A percentile compares a stretch with the other conserved stretches of the same genome.
Evolutionary conservation across 2,329 filamentous ascomycete species (phyloP).

Genomic region (Thelonectria discophora): DNA sequence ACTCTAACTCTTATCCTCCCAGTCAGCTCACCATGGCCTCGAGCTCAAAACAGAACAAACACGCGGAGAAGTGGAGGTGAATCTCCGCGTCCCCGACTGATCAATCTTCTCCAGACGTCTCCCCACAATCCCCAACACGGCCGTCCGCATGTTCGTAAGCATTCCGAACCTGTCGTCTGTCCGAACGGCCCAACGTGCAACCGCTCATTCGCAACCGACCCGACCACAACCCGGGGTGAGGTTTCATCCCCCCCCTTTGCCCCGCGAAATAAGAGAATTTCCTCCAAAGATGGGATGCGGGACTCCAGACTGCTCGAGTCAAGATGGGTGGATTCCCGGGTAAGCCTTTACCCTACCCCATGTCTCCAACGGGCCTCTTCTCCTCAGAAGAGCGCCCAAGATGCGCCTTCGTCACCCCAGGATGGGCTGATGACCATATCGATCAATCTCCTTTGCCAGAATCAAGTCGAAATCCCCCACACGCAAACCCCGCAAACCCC

Average conservation of each 20-base stretch:
- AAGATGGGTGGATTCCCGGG: constrained; percentile 24
- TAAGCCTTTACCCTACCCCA: constrained; percentile 38
- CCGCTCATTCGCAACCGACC: too few relatives aligned
- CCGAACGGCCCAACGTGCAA: too few relatives aligned
- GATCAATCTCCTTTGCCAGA: constrained; percentile 34
- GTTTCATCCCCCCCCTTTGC: constrained; percentile 29
- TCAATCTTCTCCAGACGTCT: constrained; percentile 6
- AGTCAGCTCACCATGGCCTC: too few relatives aligned
- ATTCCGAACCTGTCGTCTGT: too few relatives aligned
- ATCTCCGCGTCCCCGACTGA: too few relatives aligned
- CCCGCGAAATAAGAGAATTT: constrained; percentile 4
- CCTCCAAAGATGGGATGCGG: constrained; percentile 31
- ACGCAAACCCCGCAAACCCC: constrained; percentile 42
- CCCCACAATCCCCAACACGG: neutral
- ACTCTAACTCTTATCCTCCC: too few relatives aligned
- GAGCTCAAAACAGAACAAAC: too few relatives aligned
- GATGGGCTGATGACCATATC: constrained; percentile 30
- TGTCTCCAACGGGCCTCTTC: neutral
- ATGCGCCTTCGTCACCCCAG: constrained; percentile 9
- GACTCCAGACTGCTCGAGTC: constrained; percentile 20
- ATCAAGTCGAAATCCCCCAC: constrained; percentile 43
- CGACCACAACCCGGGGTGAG: constrained; percentile 26
- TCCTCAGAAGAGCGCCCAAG: constrained; percentile 7
- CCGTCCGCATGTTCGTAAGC: neutral
- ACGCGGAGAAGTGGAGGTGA: too few relatives aligned